Percentiles rank a stretch among this genome's conserved stretches.
Conservation (phyloP, 1,139 yeast genomes). For the Zhuliangozyma blackwelliae region DNA sequence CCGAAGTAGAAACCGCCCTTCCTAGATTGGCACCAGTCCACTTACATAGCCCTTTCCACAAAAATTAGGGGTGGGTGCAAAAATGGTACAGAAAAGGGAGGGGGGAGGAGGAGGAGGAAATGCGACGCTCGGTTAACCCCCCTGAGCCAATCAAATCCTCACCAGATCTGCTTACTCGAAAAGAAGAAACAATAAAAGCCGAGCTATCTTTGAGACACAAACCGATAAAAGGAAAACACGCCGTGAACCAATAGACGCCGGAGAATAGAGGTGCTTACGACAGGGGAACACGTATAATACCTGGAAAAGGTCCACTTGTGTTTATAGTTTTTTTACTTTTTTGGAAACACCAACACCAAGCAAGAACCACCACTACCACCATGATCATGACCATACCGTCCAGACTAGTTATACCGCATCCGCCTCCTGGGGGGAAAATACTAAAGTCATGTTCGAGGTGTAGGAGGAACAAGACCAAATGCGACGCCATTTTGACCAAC, state of each 20-base stretch:
- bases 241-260: not conserved
- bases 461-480: slow-evolving; percentile 60
- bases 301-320: too few species aligned
- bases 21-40: too few species aligned
- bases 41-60: too few species aligned
- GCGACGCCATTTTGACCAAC: slow-evolving; percentile 49
- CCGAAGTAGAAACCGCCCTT: too few species aligned
- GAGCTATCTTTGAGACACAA: too few species aligned
- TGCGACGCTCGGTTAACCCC: slow-evolving; percentile 4
- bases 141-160: slow-evolving; percentile 1
- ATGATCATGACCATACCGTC: slow-evolving; percentile 20
- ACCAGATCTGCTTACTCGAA: not conserved
- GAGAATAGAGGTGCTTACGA: too few species aligned
- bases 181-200: too few species aligned
- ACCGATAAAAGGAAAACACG: slow-evolving; percentile 10
- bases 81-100: too few species aligned
- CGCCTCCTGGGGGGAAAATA: slow-evolving; percentile 17
- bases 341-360: not conserved
- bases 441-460: slow-evolving; percentile 61
- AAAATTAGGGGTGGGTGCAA: too few species aligned
- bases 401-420: slow-evolving; percentile 18
- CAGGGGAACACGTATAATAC: too few species aligned
- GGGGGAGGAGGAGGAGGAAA: not conserved
- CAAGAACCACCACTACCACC: not conserved
- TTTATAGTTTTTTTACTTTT: too few species aligned